Conservation (phyloP, 2,329 filamentous ascomycete species). For the Gaeumannomyces sp. region DNA sequence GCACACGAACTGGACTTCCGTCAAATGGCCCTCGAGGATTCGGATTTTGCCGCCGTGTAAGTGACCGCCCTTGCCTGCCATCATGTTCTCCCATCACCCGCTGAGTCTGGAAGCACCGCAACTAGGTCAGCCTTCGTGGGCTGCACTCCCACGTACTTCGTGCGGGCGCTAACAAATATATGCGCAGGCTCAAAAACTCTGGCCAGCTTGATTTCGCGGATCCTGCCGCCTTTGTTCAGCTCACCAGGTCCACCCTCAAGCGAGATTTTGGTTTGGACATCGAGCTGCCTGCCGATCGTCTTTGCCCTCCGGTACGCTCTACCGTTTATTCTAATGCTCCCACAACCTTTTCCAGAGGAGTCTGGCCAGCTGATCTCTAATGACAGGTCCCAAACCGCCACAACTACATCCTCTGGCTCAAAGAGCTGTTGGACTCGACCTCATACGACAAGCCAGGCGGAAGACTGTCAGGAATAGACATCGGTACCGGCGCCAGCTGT, state of each 20-base stretch:
- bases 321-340: slow-evolving; percentile 14
- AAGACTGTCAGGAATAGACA: slow-evolving; percentile 67
- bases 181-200: slow-evolving; percentile 27
- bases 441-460: slow-evolving; percentile 41
- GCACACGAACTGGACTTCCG: too few species aligned
- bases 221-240: slow-evolving; percentile 66
- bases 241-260: slow-evolving; percentile 73
- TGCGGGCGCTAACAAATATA: background rate
- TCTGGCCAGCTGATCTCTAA: background rate
- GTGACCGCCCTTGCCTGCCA: too few species aligned
- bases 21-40: too few species aligned
- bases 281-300: slow-evolving; percentile 65
- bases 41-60: too few species aligned
- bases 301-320: slow-evolving; percentile 71
- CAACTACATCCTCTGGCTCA: slow-evolving; percentile 88
- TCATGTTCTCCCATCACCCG: too few species aligned
- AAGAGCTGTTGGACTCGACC: slow-evolving; percentile 67
- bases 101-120: too few species aligned
- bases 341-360: background rate
- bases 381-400: slow-evolving; percentile 51
- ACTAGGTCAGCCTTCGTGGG: too few species aligned
- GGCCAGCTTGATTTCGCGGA: slow-evolving; percentile 73
- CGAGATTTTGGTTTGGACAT: slow-evolving; percentile 68
- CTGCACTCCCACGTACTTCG: too few species aligned
- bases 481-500: slow-evolving; percentile 84